A percentile compares a stretch with the other conserved stretches of the same genome.
Conservation (phyloP, 2,329 filamentous ascomycete species). For the Diplodia seriata region DNA sequence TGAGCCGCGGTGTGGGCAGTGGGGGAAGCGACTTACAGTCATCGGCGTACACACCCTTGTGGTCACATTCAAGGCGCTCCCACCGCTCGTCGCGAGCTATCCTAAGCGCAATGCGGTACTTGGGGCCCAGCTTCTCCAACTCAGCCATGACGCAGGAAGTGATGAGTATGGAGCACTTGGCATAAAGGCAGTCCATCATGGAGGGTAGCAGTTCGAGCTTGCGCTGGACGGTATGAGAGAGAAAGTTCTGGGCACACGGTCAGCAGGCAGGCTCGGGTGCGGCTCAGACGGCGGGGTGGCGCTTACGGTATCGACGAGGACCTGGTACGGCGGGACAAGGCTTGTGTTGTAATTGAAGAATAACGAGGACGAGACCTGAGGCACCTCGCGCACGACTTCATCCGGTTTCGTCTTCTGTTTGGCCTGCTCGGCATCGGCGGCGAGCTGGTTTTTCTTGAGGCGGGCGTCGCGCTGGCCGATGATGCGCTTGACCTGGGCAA, state of each 20-base stretch:
- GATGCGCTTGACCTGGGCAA: constrained; percentile 79
- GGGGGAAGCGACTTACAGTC: constrained; percentile 65
- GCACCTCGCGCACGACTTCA: constrained; percentile 76
- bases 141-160: constrained; percentile 81
- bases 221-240: constrained; percentile 86
- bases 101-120: constrained; percentile 83
- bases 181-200: constrained; percentile 94
- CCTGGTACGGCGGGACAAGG: constrained; percentile 66
- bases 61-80: constrained; percentile 84
- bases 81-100: constrained; percentile 91
- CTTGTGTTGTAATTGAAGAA: constrained; percentile 71
- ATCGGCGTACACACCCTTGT: constrained; percentile 87
- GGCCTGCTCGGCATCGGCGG: constrained; percentile 65
- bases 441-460: constrained; percentile 80
- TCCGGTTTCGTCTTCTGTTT: constrained; percentile 60
- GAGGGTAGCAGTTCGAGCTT: constrained; percentile 87
- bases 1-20: not conserved
- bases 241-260: constrained; percentile 67
- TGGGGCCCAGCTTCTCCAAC: constrained; percentile 83
- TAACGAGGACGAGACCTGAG: constrained; percentile 73
- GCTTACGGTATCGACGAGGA: constrained; percentile 75
- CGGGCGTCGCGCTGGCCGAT: constrained; percentile 82
- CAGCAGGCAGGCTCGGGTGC: constrained; percentile 35
- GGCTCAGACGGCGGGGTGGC: too few species aligned
- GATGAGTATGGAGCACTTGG: constrained; percentile 87